Percentiles rank a stretch among this genome's conserved stretches.
phyloP scores from a whole-genome alignment of 106 monocot genomes.

The Dioscorea zingiberensis region DNA sequence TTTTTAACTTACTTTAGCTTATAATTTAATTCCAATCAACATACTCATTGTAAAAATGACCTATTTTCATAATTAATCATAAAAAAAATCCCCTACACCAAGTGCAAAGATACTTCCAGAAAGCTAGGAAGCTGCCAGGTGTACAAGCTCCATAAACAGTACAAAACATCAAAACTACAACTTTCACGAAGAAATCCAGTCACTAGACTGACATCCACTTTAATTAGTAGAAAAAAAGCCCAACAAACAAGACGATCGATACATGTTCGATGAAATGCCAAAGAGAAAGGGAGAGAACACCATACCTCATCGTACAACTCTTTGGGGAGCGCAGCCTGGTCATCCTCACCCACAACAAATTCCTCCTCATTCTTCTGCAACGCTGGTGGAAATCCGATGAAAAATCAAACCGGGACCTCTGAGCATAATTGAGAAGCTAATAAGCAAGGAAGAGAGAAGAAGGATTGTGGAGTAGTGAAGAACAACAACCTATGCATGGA shows the following conservation, averaged over 20 bases:
- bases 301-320: conserved; percentile 52
- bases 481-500: neutral
- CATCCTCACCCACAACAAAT: conserved; percentile 1
- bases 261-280: neutral
- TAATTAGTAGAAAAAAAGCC: conserved; percentile 18
- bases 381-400: too few species aligned
- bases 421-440: neutral
- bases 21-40: too few species aligned
- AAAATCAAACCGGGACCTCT: too few species aligned
- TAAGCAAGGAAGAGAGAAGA: neutral
- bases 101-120: too few species aligned
- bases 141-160: neutral
- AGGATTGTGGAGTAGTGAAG: neutral
- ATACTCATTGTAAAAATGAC: too few species aligned
- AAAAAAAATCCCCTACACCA: too few species aligned
- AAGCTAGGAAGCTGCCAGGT: too few species aligned
- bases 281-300: neutral
- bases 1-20: too few species aligned
- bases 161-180: too few species aligned
- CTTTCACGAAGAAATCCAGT: neutral
- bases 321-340: conserved; percentile 8
- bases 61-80: too few species aligned
- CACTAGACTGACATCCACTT: neutral
- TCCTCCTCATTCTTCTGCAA: too few species aligned
- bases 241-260: neutral